A percentile compares a stretch with the other conserved stretches of the same genome.
phyloP scores from a whole-genome alignment of 2,329 filamentous ascomycete species.

The Lasiodiplodia hormozganensis region DNA sequence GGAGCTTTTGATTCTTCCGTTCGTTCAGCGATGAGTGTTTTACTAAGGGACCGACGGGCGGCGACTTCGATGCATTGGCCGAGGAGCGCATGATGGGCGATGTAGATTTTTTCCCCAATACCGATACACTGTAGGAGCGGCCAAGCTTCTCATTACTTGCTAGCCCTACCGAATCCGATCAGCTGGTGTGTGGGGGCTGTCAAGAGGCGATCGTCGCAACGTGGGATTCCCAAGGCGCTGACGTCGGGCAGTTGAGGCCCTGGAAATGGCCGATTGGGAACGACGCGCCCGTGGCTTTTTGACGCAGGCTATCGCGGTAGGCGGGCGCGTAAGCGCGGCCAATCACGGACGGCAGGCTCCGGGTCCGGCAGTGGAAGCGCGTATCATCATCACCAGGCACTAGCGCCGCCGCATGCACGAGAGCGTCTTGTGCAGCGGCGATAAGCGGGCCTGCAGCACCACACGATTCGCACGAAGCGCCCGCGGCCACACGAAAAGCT shows the following conservation, averaged over 20 bases:
- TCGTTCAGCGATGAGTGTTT: constrained; percentile 12
- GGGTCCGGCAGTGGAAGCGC: constrained; percentile 11
- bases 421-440: constrained; percentile 20
- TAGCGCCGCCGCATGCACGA: constrained; percentile 9
- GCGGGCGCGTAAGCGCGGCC: constrained; percentile 7
- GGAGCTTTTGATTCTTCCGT: neutral
- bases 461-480: constrained; percentile 3
- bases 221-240: constrained; percentile 11
- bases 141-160: neutral
- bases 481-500: constrained; percentile 9
- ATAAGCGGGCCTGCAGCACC: constrained; percentile 17
- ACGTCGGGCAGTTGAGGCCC: constrained; percentile 13
- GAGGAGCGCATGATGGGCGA: neutral
- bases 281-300: constrained; percentile 3
- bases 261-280: constrained; percentile 16
- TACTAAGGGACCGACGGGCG: constrained; percentile 7
- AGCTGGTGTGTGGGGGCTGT: constrained; percentile 12
- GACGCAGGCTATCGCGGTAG: constrained; percentile 20
- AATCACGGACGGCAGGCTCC: constrained; percentile 14
- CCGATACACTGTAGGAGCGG: constrained; percentile 14
- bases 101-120: constrained; percentile 21
- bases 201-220: constrained; percentile 5
- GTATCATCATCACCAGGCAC: constrained; percentile 27
- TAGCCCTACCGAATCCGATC: constrained; percentile 4
- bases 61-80: constrained; percentile 19